Percentiles rank a stretch among this genome's conserved stretches.
phyloP scores from a whole-genome alignment of 805 yeast genomes.

The Candida glaebosa region DNA sequence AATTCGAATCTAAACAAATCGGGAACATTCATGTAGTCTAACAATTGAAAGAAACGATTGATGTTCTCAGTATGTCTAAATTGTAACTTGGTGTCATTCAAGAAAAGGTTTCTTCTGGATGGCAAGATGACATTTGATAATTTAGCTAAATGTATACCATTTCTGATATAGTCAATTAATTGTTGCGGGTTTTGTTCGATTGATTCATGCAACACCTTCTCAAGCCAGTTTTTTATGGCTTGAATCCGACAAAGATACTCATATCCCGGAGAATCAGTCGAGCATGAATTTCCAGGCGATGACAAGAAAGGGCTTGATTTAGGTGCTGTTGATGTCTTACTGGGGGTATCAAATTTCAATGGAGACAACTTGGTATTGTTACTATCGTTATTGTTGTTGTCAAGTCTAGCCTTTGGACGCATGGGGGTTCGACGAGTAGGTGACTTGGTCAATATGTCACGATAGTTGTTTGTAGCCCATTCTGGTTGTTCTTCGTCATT shows the following conservation, averaged over 20 bases:
- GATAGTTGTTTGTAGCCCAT: conserved; percentile 21
- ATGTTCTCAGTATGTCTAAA: conserved; percentile 93
- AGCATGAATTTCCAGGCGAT: conserved; percentile 26
- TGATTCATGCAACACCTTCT: conserved; percentile 53
- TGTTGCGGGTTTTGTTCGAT: conserved; percentile 55
- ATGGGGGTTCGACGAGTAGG: conserved; percentile 8
- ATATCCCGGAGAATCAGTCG: conserved; percentile 44
- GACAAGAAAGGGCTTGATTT: conserved; percentile 18
- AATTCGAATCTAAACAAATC: conserved; percentile 86
- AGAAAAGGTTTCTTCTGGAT: conserved; percentile 51
- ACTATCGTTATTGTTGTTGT: not conserved
- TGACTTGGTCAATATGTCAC: conserved; percentile 13
- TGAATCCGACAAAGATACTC: conserved; percentile 78
- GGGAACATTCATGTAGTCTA: conserved; percentile 72
- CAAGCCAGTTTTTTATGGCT: conserved; percentile 83
- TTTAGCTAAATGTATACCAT: conserved; percentile 85
- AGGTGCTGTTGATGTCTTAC: conserved; percentile 6
- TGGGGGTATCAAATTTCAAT: conserved; percentile 12
- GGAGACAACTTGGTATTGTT: conserved; percentile 5
- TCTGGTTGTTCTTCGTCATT: conserved; percentile 16
- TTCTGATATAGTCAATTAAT: conserved; percentile 63
- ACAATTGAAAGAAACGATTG: conserved; percentile 70
- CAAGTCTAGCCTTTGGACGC: conserved; percentile 7
- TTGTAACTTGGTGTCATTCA: conserved; percentile 56
- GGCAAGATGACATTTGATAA: conserved; percentile 73